Evolutionary conservation across 2,329 filamentous ascomycete genomes (phyloP).

Genomic region (Claviceps capensis): DNA sequence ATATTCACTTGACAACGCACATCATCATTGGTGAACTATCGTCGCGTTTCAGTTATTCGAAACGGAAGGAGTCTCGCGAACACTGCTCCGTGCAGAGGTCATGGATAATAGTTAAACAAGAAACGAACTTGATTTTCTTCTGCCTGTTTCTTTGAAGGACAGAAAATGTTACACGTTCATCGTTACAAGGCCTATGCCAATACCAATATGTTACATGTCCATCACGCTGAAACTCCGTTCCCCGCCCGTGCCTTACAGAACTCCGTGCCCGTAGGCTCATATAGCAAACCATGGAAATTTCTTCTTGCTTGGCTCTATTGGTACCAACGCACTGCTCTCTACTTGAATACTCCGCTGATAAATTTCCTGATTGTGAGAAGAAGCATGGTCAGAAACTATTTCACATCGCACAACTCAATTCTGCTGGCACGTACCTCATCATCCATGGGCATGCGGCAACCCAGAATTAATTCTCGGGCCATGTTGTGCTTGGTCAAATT

Average conservation of each 20-base stretch:
- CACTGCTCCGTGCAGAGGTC: too few species aligned
- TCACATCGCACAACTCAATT: background rate
- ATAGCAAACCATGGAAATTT: constrained; percentile 55
- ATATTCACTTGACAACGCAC: too few species aligned
- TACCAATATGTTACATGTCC: constrained; percentile 1
- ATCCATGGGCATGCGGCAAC: constrained; percentile 69
- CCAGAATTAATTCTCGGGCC: constrained; percentile 62
- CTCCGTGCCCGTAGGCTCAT: constrained; percentile 17
- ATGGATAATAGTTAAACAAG: too few species aligned
- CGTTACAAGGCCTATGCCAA: constrained; percentile 1
- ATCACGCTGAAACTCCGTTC: constrained; percentile 1
- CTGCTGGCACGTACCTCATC: constrained; percentile 58
- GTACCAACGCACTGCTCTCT: constrained; percentile 34
- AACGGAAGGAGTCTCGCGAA: too few species aligned
- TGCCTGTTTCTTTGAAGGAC: too few species aligned
- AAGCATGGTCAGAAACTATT: background rate
- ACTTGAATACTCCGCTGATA: constrained; percentile 48
- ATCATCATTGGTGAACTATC: too few species aligned
- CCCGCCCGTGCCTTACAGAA: constrained; percentile 9
- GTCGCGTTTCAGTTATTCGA: too few species aligned
- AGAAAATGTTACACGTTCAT: background rate
- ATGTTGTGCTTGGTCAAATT: constrained; percentile 56
- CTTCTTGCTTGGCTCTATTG: constrained; percentile 41
- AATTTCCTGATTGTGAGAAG: constrained; percentile 35
- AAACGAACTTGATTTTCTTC: too few species aligned